A percentile compares a stretch with the other conserved stretches of the same genome.
phyloP scores from a whole-genome alignment of 306 rosid genomes.

The Quercus berberidifolia region DNA sequence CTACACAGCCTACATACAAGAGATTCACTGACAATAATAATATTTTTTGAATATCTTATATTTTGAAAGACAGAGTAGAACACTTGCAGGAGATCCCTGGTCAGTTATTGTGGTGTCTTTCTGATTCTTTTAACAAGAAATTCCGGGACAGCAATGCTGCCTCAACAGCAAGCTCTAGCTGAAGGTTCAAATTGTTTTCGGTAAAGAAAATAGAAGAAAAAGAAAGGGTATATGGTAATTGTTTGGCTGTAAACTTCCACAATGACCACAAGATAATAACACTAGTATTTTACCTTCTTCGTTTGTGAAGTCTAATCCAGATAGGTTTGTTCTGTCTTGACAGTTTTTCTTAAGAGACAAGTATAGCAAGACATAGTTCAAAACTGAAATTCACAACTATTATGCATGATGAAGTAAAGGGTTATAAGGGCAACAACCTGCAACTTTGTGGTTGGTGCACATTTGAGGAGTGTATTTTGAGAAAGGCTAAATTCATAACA shows the following conservation, averaged over 20 bases:
- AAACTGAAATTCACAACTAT: no score
- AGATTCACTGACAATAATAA: background rate
- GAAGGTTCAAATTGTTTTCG: slow-evolving; percentile 3
- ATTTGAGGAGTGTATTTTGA: no score
- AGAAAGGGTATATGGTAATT: background rate
- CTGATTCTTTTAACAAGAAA: slow-evolving; percentile 56
- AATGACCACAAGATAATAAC: background rate
- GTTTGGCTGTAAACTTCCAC: background rate
- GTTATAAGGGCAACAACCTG: no score
- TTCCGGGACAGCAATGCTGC: slow-evolving; percentile 85
- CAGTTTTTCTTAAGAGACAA: no score
- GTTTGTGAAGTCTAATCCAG: background rate
- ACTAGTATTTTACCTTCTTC: background rate
- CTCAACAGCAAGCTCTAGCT: slow-evolving; percentile 91
- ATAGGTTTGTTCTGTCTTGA: no score
- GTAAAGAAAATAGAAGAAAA: background rate
- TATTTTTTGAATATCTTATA: background rate
- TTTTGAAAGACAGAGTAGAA: background rate
- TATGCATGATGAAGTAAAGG: no score
- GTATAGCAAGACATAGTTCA: no score
- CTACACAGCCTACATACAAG: background rate
- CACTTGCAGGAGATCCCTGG: background rate
- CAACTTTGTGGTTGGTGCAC: no score
- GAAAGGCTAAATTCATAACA: no score
- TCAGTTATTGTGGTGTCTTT: background rate